Percentiles rank a stretch among this genome's conserved stretches.
phyloP scores from a whole-genome alignment of 2,329 filamentous ascomycete genomes.

The Apiospora pterosperma region DNA sequence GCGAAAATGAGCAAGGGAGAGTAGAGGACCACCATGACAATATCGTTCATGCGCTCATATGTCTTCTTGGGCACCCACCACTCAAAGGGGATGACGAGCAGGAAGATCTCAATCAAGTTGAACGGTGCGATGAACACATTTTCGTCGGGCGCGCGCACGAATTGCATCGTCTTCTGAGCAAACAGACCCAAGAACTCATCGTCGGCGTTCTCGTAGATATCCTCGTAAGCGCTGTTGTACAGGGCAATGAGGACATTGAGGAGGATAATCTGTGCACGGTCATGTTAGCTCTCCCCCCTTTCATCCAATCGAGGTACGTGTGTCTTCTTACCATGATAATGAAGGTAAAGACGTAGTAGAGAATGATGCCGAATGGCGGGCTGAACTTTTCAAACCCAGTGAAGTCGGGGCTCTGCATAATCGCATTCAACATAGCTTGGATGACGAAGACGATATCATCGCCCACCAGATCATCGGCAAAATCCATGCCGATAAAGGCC shows the following conservation, averaged over 20 bases:
- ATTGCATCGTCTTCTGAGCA: slow-evolving; percentile 92
- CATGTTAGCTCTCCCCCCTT: neutral
- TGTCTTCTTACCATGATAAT: slow-evolving; percentile 75
- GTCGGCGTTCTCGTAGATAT: slow-evolving; percentile 88
- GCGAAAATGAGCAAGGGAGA: slow-evolving; percentile 77
- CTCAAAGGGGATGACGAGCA: slow-evolving; percentile 77
- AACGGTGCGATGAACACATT: slow-evolving; percentile 97
- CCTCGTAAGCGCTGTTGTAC: slow-evolving; percentile 94
- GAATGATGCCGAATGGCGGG: slow-evolving; percentile 86
- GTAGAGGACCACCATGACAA: slow-evolving; percentile 84
- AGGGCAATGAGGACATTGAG: slow-evolving; percentile 96
- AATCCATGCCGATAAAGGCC: slow-evolving; percentile 88
- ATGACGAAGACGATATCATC: slow-evolving; percentile 72
- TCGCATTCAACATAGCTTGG: slow-evolving; percentile 80
- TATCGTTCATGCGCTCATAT: slow-evolving; percentile 84
- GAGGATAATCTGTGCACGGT: slow-evolving; percentile 55
- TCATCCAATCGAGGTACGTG: neutral
- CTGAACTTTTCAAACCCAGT: slow-evolving; percentile 84
- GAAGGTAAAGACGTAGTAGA: slow-evolving; percentile 98
- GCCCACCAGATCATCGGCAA: slow-evolving; percentile 68
- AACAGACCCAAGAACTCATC: slow-evolving; percentile 96
- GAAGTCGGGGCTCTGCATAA: slow-evolving; percentile 93
- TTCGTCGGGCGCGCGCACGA: slow-evolving; percentile 93
- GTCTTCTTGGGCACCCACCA: slow-evolving; percentile 82
- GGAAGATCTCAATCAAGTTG: slow-evolving; percentile 86